Evolutionary conservation across 176 grass and related monocot species (phyloP).

Genomic region (Rhipidocladum racemiflorum): DNA sequence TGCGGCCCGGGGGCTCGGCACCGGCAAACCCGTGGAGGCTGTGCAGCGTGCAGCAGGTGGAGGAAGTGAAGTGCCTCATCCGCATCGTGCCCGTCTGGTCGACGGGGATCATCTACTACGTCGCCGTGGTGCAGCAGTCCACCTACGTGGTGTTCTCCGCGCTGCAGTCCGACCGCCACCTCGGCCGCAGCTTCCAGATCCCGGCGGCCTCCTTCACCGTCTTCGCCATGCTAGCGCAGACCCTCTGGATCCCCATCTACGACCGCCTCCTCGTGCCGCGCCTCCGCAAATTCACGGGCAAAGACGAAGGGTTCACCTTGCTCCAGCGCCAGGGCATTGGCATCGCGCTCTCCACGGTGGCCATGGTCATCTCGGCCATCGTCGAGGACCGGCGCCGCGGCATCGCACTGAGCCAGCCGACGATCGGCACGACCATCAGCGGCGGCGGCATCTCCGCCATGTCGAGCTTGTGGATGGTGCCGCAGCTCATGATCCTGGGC

Average conservation of each 20-base stretch:
- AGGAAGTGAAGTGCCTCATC: slow-evolving; percentile 86
- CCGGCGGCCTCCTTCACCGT: slow-evolving; percentile 85
- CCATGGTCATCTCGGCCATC: slow-evolving; percentile 76
- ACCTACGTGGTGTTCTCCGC: slow-evolving; percentile 81
- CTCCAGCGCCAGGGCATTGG: slow-evolving; percentile 87
- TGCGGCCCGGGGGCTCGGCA: slow-evolving; percentile 24
- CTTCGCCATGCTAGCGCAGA: slow-evolving; percentile 81
- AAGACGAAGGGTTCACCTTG: slow-evolving; percentile 63
- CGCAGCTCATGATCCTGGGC: slow-evolving; percentile 86
- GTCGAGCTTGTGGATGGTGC: slow-evolving; percentile 86
- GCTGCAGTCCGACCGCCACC: slow-evolving; percentile 78
- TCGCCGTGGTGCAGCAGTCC: slow-evolving; percentile 82
- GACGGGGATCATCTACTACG: slow-evolving; percentile 84
- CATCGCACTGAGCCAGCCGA: slow-evolving; percentile 47
- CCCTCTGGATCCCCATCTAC: slow-evolving; percentile 88
- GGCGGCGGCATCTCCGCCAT: slow-evolving; percentile 73
- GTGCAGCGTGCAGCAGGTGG: slow-evolving; percentile 86
- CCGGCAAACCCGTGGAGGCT: slow-evolving; percentile 59
- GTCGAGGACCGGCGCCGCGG: slow-evolving; percentile 58
- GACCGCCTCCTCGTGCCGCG: slow-evolving; percentile 66
- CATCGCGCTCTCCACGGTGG: slow-evolving; percentile 69
- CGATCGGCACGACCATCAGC: slow-evolving; percentile 39
- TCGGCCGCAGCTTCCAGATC: slow-evolving; percentile 67
- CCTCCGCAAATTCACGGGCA: slow-evolving; percentile 48
- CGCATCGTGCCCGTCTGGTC: slow-evolving; percentile 83